Conservation (phyloP, 1,284 basidiomycete species). For the Trichosporon inkin region DNA sequence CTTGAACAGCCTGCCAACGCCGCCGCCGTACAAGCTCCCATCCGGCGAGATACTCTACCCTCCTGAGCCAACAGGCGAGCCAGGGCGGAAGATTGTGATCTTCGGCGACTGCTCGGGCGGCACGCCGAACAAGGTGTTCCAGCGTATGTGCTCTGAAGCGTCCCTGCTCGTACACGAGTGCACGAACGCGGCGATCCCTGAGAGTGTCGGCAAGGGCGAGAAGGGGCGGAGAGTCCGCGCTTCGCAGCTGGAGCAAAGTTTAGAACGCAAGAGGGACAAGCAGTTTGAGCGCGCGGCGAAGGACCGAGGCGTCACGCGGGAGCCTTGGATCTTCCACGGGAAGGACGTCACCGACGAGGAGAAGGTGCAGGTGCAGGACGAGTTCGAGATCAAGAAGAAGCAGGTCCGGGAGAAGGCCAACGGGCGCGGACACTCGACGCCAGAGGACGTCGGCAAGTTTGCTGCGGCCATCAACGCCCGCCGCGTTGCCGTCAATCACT, state of each 20-base stretch:
- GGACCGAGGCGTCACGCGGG: conserved; percentile 17
- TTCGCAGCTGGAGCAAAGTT: conserved; percentile 39
- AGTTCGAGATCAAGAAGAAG: conserved; percentile 44
- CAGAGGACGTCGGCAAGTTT: conserved; percentile 74
- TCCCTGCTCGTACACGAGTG: conserved; percentile 64
- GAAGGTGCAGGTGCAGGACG: conserved; percentile 53
- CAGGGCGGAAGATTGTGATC: conserved; percentile 53
- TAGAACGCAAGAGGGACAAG: conserved; percentile 38
- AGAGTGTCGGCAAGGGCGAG: conserved; percentile 42
- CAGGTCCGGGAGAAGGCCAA: conserved; percentile 60
- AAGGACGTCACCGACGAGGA: conserved; percentile 19
- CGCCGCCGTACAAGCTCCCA: conserved; percentile 61
- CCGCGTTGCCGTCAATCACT: conserved; percentile 73
- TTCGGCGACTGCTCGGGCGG: conserved; percentile 47
- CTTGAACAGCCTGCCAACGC: conserved; percentile 58
- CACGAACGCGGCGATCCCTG: conserved; percentile 73
- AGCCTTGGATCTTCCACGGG: conserved; percentile 20
- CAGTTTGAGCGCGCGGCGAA: conserved; percentile 26
- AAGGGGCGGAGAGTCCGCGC: conserved; percentile 37
- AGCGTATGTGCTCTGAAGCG: conserved; percentile 35
- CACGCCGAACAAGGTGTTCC: conserved; percentile 39
- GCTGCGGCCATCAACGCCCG: conserved; percentile 63
- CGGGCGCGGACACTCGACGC: conserved; percentile 73
- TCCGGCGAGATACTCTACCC: conserved; percentile 75
- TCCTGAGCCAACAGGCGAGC: conserved; percentile 52